Conservation (phyloP, 805 yeast species). For the Starmerella riodocensis region DNA sequence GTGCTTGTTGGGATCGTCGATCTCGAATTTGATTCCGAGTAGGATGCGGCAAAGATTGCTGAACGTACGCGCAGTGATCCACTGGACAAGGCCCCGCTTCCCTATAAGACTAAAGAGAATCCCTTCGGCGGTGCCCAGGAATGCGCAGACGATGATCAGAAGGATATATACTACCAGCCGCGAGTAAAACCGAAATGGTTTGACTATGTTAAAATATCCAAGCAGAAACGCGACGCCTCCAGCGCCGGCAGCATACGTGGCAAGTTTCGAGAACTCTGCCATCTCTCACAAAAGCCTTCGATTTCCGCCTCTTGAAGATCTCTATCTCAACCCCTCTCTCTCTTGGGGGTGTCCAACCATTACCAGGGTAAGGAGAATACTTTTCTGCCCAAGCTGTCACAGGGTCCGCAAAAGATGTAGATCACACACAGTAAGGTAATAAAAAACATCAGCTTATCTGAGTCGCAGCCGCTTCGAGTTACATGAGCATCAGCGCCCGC, state of each 20-base stretch:
- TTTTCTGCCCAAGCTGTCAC: too few relatives aligned
- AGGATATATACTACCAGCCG: conserved; percentile 25
- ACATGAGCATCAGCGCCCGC: too few relatives aligned
- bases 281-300: too few relatives aligned
- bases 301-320: too few relatives aligned
- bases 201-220: conserved; percentile 26
- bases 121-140: conserved; percentile 39
- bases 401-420: too few relatives aligned
- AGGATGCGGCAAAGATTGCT: conserved; percentile 45
- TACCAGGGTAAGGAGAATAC: too few relatives aligned
- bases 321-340: too few relatives aligned
- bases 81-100: conserved; percentile 70
- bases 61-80: conserved; percentile 77
- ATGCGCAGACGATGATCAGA: conserved; percentile 24
- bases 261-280: conserved; percentile 15
- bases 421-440: too few relatives aligned
- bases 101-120: conserved; percentile 52
- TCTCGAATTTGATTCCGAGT: conserved; percentile 56
- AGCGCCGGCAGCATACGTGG: conserved; percentile 6
- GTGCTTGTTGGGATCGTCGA: conserved; percentile 45
- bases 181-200: conserved; percentile 27
- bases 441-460: too few relatives aligned
- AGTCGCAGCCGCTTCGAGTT: too few relatives aligned
- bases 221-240: conserved; percentile 18
- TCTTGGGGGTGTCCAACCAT: too few relatives aligned